A percentile compares a stretch with the other conserved stretches of the same genome.
These are phyloP conservation scores for Pythium scleroteichum DNA, from an alignment of 352 stramenopile genomes.

Conservation along the genomic window DNA sequence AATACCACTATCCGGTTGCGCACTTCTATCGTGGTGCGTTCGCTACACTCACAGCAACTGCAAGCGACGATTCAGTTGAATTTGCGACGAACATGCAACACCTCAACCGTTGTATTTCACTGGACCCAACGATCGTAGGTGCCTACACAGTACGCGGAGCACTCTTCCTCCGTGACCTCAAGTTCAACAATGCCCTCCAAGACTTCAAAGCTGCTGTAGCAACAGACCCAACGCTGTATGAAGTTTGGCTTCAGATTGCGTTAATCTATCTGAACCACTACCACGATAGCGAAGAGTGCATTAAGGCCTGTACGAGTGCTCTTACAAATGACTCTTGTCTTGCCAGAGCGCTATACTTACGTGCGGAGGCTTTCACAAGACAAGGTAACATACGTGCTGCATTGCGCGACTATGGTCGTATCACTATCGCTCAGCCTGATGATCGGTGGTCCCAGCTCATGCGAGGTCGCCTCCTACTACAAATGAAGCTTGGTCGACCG, in stretches of 20 bases:
- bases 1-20: constrained; percentile 78
- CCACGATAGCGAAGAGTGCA: constrained; percentile 67
- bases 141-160: constrained; percentile 74
- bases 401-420: constrained; percentile 59
- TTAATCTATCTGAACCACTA: constrained; percentile 83
- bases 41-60: constrained; percentile 37
- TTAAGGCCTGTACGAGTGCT: constrained; percentile 63
- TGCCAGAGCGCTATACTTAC: constrained; percentile 60
- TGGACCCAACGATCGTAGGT: constrained; percentile 74
- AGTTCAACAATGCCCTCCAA: constrained; percentile 76
- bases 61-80: constrained; percentile 36
- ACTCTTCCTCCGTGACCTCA: constrained; percentile 63
- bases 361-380: constrained; percentile 60
- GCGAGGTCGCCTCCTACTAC: constrained; percentile 54
- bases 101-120: constrained; percentile 57
- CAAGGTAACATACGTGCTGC: constrained; percentile 58
- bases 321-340: constrained; percentile 67
- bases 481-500: constrained; percentile 54
- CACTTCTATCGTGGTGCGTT: constrained; percentile 81
- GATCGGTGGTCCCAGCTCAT: constrained; percentile 67
- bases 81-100: constrained; percentile 54
- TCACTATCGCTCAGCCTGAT: constrained; percentile 59
- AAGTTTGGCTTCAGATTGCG: constrained; percentile 81
- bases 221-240: constrained; percentile 71
- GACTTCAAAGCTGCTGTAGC: constrained; percentile 79